phyloP scores from a whole-genome alignment of 2,329 filamentous ascomycete species.

The Penicillium aurantiogriseum region DNA sequence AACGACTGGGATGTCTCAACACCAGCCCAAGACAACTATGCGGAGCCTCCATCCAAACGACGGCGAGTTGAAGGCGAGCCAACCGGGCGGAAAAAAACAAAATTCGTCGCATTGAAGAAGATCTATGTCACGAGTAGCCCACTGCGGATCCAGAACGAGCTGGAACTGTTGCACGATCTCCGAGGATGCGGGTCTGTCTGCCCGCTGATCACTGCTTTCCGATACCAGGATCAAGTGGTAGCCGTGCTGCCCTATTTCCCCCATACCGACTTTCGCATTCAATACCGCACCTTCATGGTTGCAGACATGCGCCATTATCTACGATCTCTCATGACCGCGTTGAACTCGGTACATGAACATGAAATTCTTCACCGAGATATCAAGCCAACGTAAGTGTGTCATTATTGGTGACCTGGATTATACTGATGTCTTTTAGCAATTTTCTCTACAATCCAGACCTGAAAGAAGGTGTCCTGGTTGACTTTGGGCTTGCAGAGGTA shows the following conservation, averaged over 20 bases:
- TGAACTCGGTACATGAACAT: conserved; percentile 77
- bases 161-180: conserved; percentile 87
- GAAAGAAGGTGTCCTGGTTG: conserved; percentile 86
- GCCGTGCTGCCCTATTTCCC: conserved; percentile 94
- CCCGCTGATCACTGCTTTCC: conserved; percentile 95
- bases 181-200: conserved; percentile 81
- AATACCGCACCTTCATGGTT: conserved; percentile 87
- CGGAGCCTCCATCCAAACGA: conserved; percentile 64
- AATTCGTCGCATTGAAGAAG: conserved; percentile 96
- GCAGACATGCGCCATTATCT: conserved; percentile 88
- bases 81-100: conserved; percentile 53
- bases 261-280: conserved; percentile 85
- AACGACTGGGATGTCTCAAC: conserved; percentile 81
- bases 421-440: conserved; percentile 52
- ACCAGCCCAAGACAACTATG: conserved; percentile 63
- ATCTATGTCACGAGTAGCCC: conserved; percentile 98
- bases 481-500: conserved; percentile 91
- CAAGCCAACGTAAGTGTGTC: conserved; percentile 69
- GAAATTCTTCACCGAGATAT: conserved; percentile 92
- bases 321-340: conserved; percentile 78
- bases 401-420: not conserved
- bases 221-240: conserved; percentile 89
- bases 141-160: conserved; percentile 88
- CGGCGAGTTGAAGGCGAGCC: conserved; percentile 45
- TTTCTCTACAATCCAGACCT: conserved; percentile 82